Conservation (phyloP, 352 stramenopile species). For the Globisporangium okanoganense region DNA sequence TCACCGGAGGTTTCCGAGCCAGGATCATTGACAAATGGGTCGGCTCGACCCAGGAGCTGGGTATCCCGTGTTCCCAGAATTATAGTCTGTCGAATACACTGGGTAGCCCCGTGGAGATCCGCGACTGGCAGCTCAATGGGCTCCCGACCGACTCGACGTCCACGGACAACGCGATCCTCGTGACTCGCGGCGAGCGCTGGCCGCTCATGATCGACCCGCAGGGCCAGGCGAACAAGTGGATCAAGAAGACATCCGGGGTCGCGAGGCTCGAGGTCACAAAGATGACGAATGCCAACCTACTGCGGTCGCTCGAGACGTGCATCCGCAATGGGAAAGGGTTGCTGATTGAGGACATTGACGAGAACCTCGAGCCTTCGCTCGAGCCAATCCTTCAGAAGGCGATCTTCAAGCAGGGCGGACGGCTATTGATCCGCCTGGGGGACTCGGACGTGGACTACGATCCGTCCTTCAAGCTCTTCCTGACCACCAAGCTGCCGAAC, state of each 20-base stretch:
- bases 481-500: conserved; percentile 93
- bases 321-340: conserved; percentile 90
- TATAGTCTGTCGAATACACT: conserved; percentile 80
- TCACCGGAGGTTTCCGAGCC: conserved; percentile 86
- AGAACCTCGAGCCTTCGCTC: conserved; percentile 88
- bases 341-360: conserved; percentile 92
- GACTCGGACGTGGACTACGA: conserved; percentile 94
- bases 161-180: conserved; percentile 92
- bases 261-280: conserved; percentile 77
- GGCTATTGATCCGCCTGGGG: conserved; percentile 86
- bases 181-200: conserved; percentile 88
- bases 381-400: conserved; percentile 92
- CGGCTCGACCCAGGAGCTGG: conserved; percentile 44
- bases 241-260: conserved; percentile 84
- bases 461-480: conserved; percentile 87
- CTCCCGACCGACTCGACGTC: conserved; percentile 91
- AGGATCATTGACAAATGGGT: conserved; percentile 80
- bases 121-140: conserved; percentile 91
- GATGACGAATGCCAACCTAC: conserved; percentile 90
- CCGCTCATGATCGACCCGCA: conserved; percentile 95
- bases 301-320: conserved; percentile 89
- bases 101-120: conserved; percentile 88
- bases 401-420: conserved; percentile 89
- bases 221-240: conserved; percentile 93
- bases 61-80: conserved; percentile 67